A percentile compares a stretch with the other conserved stretches of the same genome.
Evolutionary conservation across 192 early-diverging fungal genomes (phyloP).

Genomic region (Backusella tuberculispora): DNA sequence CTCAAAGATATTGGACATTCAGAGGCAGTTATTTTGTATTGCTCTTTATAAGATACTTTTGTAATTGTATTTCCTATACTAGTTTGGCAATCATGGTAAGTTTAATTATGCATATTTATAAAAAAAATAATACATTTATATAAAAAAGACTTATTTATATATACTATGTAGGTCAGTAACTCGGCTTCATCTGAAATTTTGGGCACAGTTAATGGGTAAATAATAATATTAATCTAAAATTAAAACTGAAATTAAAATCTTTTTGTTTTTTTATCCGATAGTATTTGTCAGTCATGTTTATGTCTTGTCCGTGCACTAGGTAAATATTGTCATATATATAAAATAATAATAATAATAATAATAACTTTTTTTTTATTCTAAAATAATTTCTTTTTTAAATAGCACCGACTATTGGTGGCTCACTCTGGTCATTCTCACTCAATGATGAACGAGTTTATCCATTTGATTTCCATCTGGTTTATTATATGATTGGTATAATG

Average conservation of each 20-base stretch:
- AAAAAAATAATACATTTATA: not conserved
- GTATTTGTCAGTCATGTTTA: conserved; percentile 55
- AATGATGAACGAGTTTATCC: conserved; percentile 50
- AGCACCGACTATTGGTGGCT: conserved; percentile 59
- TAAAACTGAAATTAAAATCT: not conserved
- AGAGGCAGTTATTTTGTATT: conserved; percentile 16
- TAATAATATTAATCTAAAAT: not conserved
- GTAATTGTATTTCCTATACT: conserved; percentile 45
- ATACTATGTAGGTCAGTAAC: conserved; percentile 49
- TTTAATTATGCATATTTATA: not conserved
- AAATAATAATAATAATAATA: not conserved
- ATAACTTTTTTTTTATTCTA: conserved; percentile 2
- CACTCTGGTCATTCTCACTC: conserved; percentile 59
- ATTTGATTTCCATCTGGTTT: conserved; percentile 60
- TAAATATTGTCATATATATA: conserved; percentile 1
- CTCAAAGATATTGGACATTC: conserved; percentile 18
- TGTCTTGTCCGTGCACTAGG: conserved; percentile 44
- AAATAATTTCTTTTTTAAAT: conserved; percentile 30
- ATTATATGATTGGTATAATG: conserved; percentile 49
- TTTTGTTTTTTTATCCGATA: conserved; percentile 3
- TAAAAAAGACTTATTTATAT: not conserved
- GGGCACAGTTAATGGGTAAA: conserved; percentile 59
- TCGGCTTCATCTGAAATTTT: conserved; percentile 51
- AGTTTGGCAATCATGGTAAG: conserved; percentile 58
- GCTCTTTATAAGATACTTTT: conserved; percentile 16